Evolutionary conservation across 2,329 filamentous ascomycete species (phyloP).

Genomic region (Xylaria sp.): DNA sequence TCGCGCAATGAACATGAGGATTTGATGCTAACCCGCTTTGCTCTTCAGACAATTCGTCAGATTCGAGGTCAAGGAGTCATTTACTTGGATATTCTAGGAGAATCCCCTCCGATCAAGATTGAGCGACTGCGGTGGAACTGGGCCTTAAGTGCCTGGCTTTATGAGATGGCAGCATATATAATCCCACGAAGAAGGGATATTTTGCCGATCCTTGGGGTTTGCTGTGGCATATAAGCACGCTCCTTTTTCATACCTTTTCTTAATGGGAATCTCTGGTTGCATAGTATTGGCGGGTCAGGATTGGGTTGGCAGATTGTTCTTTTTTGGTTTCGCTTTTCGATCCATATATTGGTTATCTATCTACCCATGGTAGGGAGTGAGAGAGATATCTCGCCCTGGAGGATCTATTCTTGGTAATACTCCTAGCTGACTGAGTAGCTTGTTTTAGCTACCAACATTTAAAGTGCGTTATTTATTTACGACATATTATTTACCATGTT

Average conservation of each 20-base stretch:
- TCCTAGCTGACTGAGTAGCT: background rate
- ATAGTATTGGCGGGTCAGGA: conserved; percentile 25
- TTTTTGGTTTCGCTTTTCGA: background rate
- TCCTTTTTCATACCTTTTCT: conserved; percentile 15
- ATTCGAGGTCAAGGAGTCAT: conserved; percentile 72
- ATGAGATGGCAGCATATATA: background rate
- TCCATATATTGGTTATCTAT: background rate
- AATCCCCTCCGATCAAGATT: background rate
- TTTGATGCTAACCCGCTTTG: conserved; percentile 37
- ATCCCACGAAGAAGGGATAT: background rate
- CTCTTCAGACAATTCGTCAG: conserved; percentile 56
- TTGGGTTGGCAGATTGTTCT: conserved; percentile 26
- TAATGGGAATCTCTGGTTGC: conserved; percentile 16
- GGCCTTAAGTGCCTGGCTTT: background rate
- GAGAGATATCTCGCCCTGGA: background rate
- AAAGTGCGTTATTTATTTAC: background rate
- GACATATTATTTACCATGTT: background rate
- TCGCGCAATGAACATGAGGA: background rate
- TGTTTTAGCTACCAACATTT: background rate
- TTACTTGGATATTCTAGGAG: conserved; percentile 72
- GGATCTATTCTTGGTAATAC: conserved; percentile 7
- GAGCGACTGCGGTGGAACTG: background rate
- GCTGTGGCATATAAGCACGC: conserved; percentile 8
- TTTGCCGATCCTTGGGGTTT: background rate
- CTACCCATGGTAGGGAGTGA: background rate